Conservation (phyloP, 305 asterid genomes). For the Fraxinus dipetala region DNA sequence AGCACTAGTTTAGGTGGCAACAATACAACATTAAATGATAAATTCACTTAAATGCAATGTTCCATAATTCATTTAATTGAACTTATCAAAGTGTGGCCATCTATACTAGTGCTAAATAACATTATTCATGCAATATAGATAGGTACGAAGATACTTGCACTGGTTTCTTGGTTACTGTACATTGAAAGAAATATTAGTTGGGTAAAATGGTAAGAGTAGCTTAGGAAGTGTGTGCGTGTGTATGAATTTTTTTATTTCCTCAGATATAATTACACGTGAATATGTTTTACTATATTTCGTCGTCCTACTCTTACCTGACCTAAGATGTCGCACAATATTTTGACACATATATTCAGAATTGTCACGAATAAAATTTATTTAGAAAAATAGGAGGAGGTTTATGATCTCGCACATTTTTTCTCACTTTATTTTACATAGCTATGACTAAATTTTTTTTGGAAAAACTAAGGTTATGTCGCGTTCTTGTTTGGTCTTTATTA, state of each 20-base stretch:
- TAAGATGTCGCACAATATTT: not conserved
- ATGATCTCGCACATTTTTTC: too few relatives aligned
- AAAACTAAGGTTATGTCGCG: not conserved
- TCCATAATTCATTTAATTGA: not conserved
- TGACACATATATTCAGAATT: not conserved
- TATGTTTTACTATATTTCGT: not conserved
- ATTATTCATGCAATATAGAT: not conserved
- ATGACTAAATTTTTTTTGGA: not conserved
- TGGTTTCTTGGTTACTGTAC: not conserved
- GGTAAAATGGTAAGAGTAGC: not conserved
- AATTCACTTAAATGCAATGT: not conserved
- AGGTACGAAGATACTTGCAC: not conserved
- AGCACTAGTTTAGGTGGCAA: not conserved
- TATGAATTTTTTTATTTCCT: not conserved
- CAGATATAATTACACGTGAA: not conserved
- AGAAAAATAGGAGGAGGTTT: too few relatives aligned
- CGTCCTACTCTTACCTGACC: not conserved
- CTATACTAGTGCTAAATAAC: not conserved
- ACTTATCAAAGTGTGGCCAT: not conserved
- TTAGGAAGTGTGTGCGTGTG: not conserved
- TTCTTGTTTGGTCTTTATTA: not conserved
- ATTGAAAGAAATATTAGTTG: not conserved
- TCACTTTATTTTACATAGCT: not conserved
- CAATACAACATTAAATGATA: not conserved
- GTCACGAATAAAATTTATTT: not conserved